These are phyloP conservation scores for Zygosaccharomyces lentus DNA, from an alignment of 805 yeast species.

Conservation along the genomic window DNA sequence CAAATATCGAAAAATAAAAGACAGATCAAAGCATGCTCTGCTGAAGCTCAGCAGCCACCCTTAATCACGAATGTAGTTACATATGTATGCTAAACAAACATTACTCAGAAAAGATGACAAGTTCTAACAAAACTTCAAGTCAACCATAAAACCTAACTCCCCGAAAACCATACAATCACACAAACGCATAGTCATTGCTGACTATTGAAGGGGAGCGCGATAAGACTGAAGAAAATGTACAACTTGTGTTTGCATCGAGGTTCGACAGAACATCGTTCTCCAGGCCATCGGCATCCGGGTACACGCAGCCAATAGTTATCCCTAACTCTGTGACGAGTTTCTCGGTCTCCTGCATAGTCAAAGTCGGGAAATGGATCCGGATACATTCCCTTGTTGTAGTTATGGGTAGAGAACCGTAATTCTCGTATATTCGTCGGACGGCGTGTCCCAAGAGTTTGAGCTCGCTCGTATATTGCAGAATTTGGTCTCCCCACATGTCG, in stretches of 20 bases:
- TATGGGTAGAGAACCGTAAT: conserved; percentile 63
- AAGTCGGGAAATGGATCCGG: conserved; percentile 67
- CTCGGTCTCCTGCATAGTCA: conserved; percentile 57
- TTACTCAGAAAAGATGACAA: neutral
- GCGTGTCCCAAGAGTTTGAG: conserved; percentile 43
- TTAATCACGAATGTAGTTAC: neutral
- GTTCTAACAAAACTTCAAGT: neutral
- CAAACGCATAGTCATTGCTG: neutral
- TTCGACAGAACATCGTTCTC: conserved; percentile 9
- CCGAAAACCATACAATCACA: neutral
- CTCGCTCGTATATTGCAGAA: conserved; percentile 38
- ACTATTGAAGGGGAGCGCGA: conserved; percentile 2
- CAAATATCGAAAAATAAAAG: neutral
- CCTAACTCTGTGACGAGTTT: conserved; percentile 53
- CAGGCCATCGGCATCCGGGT: conserved; percentile 26
- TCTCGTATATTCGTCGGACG: conserved; percentile 43
- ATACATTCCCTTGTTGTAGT: conserved; percentile 40
- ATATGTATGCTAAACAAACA: neutral
- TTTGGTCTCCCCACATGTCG: conserved; percentile 36
- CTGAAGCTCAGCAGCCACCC: neutral
- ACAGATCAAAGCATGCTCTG: neutral
- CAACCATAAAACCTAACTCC: neutral
- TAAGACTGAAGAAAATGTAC: conserved; percentile 20
- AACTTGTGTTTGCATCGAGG: neutral
- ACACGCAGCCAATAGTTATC: conserved; percentile 53